Evolutionary conservation across 345 rosid species (phyloP), one percentile per base, ranked within the genome.

Genomic region (Reutealis trisperma): DNA sequence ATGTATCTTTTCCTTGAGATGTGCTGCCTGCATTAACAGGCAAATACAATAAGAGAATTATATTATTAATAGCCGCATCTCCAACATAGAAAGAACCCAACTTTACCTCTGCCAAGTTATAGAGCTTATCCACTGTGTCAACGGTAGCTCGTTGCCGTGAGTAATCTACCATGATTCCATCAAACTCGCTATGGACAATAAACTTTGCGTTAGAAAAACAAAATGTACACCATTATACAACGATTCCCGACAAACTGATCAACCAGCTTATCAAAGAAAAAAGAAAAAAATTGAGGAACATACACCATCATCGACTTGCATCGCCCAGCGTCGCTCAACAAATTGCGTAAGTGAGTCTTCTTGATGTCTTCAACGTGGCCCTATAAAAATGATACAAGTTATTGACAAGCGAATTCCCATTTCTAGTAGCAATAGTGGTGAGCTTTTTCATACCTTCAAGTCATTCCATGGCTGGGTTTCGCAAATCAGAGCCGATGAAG

Each of bases 261-360:
- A 1, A 55, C 5, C 15, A 49, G 24, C 52, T 54, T 15, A 8
- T 3, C 15, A 16, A 4, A 45, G 34, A 22, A 21, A 15, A 75
- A 41, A n/a, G 5, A 21, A n/a, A n/a, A 14, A 74, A 15, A 63
- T 37, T 19, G 27, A 55, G 41, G 22, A 27, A 69, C 92, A 80
- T 89, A 94, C 98, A 87, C 75, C 87, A 78, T 84, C 98, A 95
- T 93, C 1, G 90, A 83, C 79, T 84, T 85, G 86, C 97, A 95
- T 67, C 97, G 89, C 9, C 77, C 84, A 4, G 79, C 57, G 73
- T 93, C 98, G 59, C 73, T 81, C 95, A 95, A 84, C 87, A 95
- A 84, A 79, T 88, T 92, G 64, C 98, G 93, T 70, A 95, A 81
- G 84, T 93, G 98, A 57, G 91, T 89, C 88, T 84, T 88, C 60